Evolutionary conservation across 208 protist genomes (phyloP).

Genomic region (Trypanosomatidae sp.): DNA sequence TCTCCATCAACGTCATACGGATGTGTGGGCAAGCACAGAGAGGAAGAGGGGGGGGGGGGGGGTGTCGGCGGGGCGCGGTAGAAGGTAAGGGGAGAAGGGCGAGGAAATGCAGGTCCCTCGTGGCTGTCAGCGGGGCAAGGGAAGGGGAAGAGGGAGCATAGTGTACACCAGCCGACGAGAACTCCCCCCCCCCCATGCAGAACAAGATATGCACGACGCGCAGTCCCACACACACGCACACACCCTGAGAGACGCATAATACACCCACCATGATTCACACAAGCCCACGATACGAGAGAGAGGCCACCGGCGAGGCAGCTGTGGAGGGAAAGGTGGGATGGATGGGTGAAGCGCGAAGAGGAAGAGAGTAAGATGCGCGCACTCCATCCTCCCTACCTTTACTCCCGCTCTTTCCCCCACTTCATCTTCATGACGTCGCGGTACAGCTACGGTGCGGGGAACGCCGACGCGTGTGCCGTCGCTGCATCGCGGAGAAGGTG

Average conservation of each 20-base stretch:
- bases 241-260: neutral
- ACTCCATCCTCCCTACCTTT: neutral
- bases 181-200: neutral
- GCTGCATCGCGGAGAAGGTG: conserved; percentile 6
- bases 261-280: neutral
- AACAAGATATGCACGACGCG: neutral
- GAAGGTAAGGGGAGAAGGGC: neutral
- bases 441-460: neutral
- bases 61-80: neutral
- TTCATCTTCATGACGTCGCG: neutral
- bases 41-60: neutral
- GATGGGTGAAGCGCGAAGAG: neutral
- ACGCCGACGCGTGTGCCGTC: neutral
- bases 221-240: neutral
- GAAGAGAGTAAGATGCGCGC: neutral
- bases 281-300: neutral
- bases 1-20: too few species aligned
- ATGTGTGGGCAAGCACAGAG: too few species aligned
- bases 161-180: neutral
- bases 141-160: too few species aligned
- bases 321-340: neutral
- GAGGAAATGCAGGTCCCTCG: neutral
- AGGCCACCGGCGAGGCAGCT: neutral
- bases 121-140: too few species aligned
- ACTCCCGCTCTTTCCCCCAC: neutral